Base-by-base conservation (phyloP, 352 stramenopile species). In the Phytophthora pinifolia region DNA sequence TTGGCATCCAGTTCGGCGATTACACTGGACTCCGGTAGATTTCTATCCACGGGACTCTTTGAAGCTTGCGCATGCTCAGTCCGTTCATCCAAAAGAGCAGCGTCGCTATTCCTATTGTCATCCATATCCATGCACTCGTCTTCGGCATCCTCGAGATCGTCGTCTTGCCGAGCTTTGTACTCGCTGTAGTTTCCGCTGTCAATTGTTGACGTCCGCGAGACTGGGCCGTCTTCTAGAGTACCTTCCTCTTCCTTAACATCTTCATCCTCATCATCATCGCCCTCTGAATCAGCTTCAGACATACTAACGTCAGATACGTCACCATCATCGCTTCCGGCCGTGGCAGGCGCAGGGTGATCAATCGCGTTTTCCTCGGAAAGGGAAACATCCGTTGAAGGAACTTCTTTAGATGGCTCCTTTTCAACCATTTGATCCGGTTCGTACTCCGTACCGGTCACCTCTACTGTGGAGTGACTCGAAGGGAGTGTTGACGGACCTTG, bases 181-280 rank as follows among this genome's bases (percentile, higher is more conserved):
- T 82, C 46, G 20, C 46, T 31, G 27, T 80, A 72, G 33, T 82
- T 85, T 35, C 74, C 78, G 36, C 59, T 59, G 20, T 86, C 76
- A 33, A 88, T 73, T 8, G 78, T 86, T 29, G 72, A 81, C 9
- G 15, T 37, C 51, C 61, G 31, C 2, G n/a, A 22, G 18, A 41
- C 33, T 10, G 36, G 27, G n/a, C 42, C 49, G 7, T 70, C 45
- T 37, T 51, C n/a, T 5, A 59, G 14, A 35, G 64, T 22, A 9
- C 8, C 4, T 7, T 53, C 42, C 20, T 62, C 56, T 10, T 69
- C 55, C 2, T 58, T 39, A 9, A 69, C 22, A 6, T 61, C 55
- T 25, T 52, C 47, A 2, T 57, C 53, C 4, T 62, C 22, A 27
- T 27, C 46, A 0, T 61, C 43, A 15, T 72, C 32, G 6, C 60